Conservation (phyloP, 202 grass and related monocot species). For the Dendrocalamus latiflorus region DNA sequence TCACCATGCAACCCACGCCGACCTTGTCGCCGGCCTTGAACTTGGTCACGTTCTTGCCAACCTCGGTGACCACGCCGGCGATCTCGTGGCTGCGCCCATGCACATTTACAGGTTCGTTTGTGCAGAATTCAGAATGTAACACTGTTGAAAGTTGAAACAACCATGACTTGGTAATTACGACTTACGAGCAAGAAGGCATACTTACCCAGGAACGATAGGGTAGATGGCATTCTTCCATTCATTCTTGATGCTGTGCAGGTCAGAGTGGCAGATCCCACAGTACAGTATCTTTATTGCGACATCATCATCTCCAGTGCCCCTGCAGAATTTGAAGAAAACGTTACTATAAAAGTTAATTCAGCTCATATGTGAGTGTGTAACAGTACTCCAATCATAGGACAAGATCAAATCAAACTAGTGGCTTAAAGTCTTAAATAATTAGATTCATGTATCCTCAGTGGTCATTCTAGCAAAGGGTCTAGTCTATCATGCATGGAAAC, state of each 20-base stretch:
- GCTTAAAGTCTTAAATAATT: too few relatives aligned
- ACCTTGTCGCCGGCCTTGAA: slow-evolving; percentile 52
- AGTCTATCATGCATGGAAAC: background rate
- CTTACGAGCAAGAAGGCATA: background rate
- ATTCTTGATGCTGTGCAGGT: slow-evolving; percentile 58
- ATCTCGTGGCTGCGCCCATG: slow-evolving; percentile 47
- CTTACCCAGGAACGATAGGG: slow-evolving; percentile 48
- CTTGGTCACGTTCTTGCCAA: slow-evolving; percentile 39
- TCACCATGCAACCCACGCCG: slow-evolving; percentile 64
- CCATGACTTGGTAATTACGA: background rate
- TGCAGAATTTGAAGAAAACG: background rate
- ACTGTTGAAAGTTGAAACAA: background rate
- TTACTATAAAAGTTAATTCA: background rate
- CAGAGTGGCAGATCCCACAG: slow-evolving; percentile 80
- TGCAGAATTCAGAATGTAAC: background rate
- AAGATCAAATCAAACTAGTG: background rate
- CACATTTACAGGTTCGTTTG: background rate
- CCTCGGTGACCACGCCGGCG: slow-evolving; percentile 39
- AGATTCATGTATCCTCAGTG: background rate
- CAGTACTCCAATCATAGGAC: background rate
- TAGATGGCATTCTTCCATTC: slow-evolving; percentile 47
- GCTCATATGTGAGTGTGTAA: background rate
- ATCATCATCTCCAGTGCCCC: slow-evolving; percentile 60
- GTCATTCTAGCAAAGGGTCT: background rate
- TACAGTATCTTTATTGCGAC: slow-evolving; percentile 66